These are phyloP conservation scores for Colletotrichum salicis DNA, from an alignment of 2,329 filamentous ascomycete species.

Conservation along the genomic window DNA sequence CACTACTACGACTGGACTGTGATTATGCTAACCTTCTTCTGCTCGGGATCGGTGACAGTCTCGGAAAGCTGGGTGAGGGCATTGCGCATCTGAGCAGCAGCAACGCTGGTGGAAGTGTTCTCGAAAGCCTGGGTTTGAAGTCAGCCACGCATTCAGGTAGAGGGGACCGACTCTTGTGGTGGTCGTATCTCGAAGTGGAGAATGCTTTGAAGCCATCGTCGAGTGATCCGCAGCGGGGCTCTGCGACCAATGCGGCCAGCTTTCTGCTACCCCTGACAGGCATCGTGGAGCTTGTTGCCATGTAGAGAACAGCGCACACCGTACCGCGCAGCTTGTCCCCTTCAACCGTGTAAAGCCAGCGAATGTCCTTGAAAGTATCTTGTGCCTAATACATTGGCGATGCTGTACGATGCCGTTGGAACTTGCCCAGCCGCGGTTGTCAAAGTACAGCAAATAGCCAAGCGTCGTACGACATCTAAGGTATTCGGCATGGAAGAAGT, in stretches of 20 bases:
- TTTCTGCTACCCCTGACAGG: neutral
- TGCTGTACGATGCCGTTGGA: neutral
- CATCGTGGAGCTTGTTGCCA: neutral
- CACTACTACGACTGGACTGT: neutral
- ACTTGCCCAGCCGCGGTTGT: neutral
- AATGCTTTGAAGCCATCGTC: neutral
- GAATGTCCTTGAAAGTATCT: neutral
- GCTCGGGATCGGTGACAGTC: conserved; percentile 81
- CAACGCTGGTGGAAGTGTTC: conserved; percentile 98
- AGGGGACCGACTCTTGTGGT: neutral
- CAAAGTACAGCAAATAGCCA: neutral
- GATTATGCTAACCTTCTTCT: conserved; percentile 77
- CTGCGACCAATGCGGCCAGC: neutral
- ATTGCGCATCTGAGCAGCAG: conserved; percentile 99
- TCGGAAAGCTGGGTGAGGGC: conserved; percentile 91
- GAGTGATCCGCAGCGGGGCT: neutral
- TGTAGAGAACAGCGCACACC: neutral
- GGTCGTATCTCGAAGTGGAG: neutral
- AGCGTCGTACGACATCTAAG: neutral
- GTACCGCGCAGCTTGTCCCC: neutral
- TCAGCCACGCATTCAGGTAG: conserved; percentile 44
- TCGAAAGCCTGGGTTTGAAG: conserved; percentile 83
- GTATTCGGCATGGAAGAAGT: neutral
- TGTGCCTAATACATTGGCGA: neutral
- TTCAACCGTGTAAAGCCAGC: neutral